Conservation (phyloP, 2,329 filamentous ascomycete genomes). For the Ceratocystiopsis minuta region DNA sequence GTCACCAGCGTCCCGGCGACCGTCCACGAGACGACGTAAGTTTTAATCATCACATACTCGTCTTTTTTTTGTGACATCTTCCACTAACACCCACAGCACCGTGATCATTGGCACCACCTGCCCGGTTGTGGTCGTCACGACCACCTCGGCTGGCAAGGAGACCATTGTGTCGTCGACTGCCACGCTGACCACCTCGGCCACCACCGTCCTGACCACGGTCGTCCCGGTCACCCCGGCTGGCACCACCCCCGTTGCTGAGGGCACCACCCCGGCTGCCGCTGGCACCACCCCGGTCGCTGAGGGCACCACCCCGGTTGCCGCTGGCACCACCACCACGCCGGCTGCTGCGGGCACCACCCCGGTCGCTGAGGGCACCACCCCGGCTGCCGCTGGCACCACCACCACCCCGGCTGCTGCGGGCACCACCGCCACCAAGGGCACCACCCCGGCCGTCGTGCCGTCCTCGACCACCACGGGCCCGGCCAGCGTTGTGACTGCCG, state of each 20-base stretch:
- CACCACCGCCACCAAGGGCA: no score
- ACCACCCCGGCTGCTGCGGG: neutral
- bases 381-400: slow-evolving; percentile 13
- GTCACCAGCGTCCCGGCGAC: slow-evolving; percentile 15
- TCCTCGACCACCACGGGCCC: slow-evolving; percentile 7
- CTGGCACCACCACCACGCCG: neutral
- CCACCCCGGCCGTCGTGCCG: neutral
- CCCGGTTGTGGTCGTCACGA: slow-evolving; percentile 23
- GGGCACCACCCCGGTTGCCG: slow-evolving; percentile 18
- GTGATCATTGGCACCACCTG: slow-evolving; percentile 18
- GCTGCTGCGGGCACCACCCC: neutral
- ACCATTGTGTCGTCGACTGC: slow-evolving; percentile 24
- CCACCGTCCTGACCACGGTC: slow-evolving; percentile 13
- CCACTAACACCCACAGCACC: neutral
- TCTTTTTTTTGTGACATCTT: slow-evolving; percentile 11
- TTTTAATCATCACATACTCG: neutral
- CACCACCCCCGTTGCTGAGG: neutral
- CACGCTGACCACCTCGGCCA: slow-evolving; percentile 20
- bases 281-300: no score
- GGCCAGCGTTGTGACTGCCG: slow-evolving; percentile 2
- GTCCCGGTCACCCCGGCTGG: neutral
- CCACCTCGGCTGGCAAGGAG: slow-evolving; percentile 23
- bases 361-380: slow-evolving; percentile 15
- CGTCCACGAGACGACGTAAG: slow-evolving; percentile 7
- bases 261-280: neutral